A percentile compares a stretch with the other conserved stretches of the same genome.
Evolutionary conservation across 176 grass and related monocot species (phyloP).

Genomic region (Otatea glauca): DNA sequence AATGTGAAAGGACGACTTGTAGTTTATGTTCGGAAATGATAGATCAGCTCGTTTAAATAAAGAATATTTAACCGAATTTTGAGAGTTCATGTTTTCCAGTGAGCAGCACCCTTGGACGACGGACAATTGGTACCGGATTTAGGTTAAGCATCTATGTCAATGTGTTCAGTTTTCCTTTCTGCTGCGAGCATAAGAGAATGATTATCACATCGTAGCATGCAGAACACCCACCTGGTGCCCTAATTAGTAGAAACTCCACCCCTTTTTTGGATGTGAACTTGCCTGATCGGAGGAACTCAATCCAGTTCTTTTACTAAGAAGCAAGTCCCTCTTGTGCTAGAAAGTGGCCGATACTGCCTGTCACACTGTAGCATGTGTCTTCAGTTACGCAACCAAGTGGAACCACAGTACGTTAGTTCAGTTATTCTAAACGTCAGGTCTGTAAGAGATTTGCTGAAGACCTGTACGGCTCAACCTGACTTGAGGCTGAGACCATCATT

Average conservation of each 20-base stretch:
- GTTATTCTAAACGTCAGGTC: not conserved
- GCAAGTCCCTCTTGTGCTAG: not conserved
- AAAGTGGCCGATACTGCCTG: not conserved
- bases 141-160: not conserved
- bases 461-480: conserved; percentile 9
- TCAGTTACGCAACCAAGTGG: not conserved
- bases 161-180: not conserved
- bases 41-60: not conserved
- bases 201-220: not conserved
- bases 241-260: too few relatives aligned
- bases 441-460: not conserved
- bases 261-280: not conserved
- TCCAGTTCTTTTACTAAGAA: not conserved
- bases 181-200: not conserved
- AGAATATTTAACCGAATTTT: not conserved
- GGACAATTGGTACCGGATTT: not conserved
- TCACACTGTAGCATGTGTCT: not conserved
- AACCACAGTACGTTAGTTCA: too few relatives aligned
- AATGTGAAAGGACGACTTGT: not conserved
- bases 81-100: not conserved
- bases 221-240: not conserved
- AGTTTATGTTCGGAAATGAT: not conserved
- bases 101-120: not conserved
- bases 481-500: conserved; percentile 22
- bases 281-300: not conserved